Percentiles rank a stretch among this genome's conserved stretches.
phyloP scores from a whole-genome alignment of 176 grass and related monocot genomes.

The Juncus effusus region DNA sequence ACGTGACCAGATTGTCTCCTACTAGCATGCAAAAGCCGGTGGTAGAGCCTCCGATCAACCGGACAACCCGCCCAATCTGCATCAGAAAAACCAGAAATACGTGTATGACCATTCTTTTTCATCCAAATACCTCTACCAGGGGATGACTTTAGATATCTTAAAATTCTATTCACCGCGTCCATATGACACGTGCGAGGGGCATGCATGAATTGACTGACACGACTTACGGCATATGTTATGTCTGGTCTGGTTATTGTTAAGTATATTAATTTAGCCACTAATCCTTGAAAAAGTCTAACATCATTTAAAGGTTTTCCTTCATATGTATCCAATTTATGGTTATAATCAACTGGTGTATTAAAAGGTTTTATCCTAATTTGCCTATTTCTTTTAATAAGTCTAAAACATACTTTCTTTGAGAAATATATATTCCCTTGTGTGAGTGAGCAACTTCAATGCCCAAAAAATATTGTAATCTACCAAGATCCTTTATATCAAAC shows the following conservation, averaged over 20 bases:
- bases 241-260: too few species aligned
- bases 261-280: neutral
- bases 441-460: conserved; percentile 8
- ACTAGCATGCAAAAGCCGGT: neutral
- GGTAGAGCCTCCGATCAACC: neutral
- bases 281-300: conserved; percentile 4
- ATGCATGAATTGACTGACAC: too few species aligned
- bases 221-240: too few species aligned
- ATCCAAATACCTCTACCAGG: conserved; percentile 3
- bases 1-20: neutral
- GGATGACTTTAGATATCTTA: neutral
- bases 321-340: neutral
- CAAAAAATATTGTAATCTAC: neutral
- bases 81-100: conserved; percentile 13
- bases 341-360: conserved; percentile 7
- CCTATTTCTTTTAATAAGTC: conserved; percentile 13
- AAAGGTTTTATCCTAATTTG: neutral
- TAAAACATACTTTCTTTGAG: conserved; percentile 14
- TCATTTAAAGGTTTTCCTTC: neutral
- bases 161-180: neutral
- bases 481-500: conserved; percentile 13
- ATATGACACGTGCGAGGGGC: too few species aligned
- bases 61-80: conserved; percentile 15
- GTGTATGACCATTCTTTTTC: neutral
- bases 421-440: neutral